Base-by-base conservation (phyloP, 306 rosid genomes). In the Lupinus albus region DNA sequence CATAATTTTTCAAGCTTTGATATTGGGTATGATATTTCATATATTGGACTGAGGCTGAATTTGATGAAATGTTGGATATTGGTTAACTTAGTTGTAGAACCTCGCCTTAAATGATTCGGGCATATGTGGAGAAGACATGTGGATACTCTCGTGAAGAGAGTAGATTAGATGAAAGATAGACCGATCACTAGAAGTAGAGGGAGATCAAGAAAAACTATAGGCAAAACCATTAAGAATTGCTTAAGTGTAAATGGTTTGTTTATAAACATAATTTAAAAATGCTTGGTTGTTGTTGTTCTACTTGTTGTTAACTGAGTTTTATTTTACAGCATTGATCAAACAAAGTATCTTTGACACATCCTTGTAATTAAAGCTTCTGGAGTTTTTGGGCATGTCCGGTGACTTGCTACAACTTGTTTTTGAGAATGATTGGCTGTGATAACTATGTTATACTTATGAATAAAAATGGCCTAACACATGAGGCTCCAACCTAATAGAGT, bases 331-430 rank as follows among this genome's bases (percentile, higher is more conserved):
- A 36, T 51, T 72, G 6, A 30, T 51, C 63, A 66, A 66, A 14
- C 4, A 4, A 25, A 11, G 14, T 67, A 55, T 51, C 13, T 39
- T 21, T 3, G 25, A 32, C 0, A 11, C 53, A 35, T 56, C 30
- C 54, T 60, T 67, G 20, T 48, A 44, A 51, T 66, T 33, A 54
- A 53, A 55, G 33, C 41, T 52, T 11, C 53, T 15, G n/a, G 67
- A 58, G 59, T 42, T 42, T 41, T 45, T 36, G 32, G 41, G 12
- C 54, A 11, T 63, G 47, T 9, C 14, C 58, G 39, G 55, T 15
- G 32, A 55, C 55, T 64, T 46, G 44, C 20, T 60, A 63, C 53
- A 65, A 32, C 16, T 52, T 25, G 68, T 36, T 70, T 70, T 9
- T 53, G 7, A 33, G 60, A 52, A 64, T 35, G 21, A 30, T 12